Conservation (phyloP, 306 rosid genomes). For the Calophaca sinica region DNA sequence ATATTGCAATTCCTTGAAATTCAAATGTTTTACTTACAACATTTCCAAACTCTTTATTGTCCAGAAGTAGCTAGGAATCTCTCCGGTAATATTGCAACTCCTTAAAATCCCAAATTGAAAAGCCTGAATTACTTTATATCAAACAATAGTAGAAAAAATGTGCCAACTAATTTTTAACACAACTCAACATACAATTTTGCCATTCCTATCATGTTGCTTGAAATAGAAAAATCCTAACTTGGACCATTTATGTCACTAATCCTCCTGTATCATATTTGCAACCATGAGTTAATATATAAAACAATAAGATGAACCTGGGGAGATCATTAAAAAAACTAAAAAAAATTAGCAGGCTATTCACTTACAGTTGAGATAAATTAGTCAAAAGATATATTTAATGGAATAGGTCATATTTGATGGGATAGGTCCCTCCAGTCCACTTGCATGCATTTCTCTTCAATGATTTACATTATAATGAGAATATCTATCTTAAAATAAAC, state of each 20-base stretch:
- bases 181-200: conserved; percentile 66
- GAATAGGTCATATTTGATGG: conserved; percentile 83
- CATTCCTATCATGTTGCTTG: conserved; percentile 55
- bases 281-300: conserved; percentile 28
- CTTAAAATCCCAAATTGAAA: conserved; percentile 69
- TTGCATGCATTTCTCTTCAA: conserved; percentile 79
- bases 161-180: background rate
- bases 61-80: conserved; percentile 77
- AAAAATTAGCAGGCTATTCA: conserved; percentile 41
- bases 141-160: conserved; percentile 36
- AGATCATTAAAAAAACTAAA: background rate
- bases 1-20: too few relatives aligned
- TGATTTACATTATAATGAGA: conserved; percentile 42
- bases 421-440: too few relatives aligned
- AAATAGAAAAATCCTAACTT: conserved; percentile 68
- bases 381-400: conserved; percentile 68
- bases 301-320: background rate
- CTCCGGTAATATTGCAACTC: conserved; percentile 81
- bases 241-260: conserved; percentile 77
- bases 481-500: too few relatives aligned
- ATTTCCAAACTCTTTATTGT: conserved; percentile 45
- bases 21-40: too few relatives aligned
- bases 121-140: conserved; percentile 45
- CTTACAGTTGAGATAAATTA: conserved; percentile 68
- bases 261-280: too few relatives aligned